Base-by-base conservation (phyloP, 257 asterid genomes). In the Gynochthodes officinalis region DNA sequence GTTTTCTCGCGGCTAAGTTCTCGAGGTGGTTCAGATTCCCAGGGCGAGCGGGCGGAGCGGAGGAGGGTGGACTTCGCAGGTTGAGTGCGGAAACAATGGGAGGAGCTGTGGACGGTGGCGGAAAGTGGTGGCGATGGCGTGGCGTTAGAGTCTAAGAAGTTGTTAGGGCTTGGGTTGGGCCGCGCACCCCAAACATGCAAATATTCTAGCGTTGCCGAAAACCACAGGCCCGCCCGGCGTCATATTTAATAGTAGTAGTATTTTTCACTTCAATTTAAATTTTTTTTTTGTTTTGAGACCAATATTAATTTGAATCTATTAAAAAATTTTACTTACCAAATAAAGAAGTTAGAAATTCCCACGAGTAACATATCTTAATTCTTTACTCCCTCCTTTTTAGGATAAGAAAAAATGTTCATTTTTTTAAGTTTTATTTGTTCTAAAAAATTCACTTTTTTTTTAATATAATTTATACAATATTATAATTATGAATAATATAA, bases 121-220 rank as follows among this genome's bases (percentile, higher is more conserved):
- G 66, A 48, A 70, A 53, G 32, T 27, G 70, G 67, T 44, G 68
- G 43, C 8, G 62, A 33, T 73, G 64, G 64, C 65, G 44, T 61
- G 55, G 77, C 75, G 80, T 70, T 69, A 35, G 74, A 46, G 37
- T 58, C 63, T 28, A 23, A 63, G 52, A 28, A 33, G 54, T 49
- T 46, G 54, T 49, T 46, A 67, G 71, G 68, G 58, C 28, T 70
- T 64, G 59, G 71, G 75, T 70, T 76, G 76, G 80, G 80, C 76
- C 76, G 32, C 76, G 32, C 35, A n/a, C 23, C 70, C 37, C 48
- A 19, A 7, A 33, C 57, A 48, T 55, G 63, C 52, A 11, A 30
- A 8, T 23, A 4, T 32, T 18, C 25, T 5, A 54, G 48, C 48
- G 9, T n/a, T 59, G 13, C 1, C 4, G 15, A 25, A 30, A 57